These are phyloP conservation scores for Nakaseomyces delphensis DNA, from an alignment of 1,139 yeast genomes.

Conservation along the genomic window DNA sequence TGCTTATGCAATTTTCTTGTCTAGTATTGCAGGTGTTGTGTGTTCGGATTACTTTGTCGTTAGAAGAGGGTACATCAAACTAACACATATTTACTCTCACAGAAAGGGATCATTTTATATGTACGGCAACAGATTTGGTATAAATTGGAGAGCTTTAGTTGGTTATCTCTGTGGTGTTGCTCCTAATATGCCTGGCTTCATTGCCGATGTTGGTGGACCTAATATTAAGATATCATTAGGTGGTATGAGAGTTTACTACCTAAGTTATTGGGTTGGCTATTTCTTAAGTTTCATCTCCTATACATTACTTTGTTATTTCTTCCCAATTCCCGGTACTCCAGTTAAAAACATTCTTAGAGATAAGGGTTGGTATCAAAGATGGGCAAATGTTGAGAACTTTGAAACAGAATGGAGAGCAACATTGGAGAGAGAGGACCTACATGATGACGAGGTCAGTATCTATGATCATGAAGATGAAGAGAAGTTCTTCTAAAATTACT, in stretches of 20 bases:
- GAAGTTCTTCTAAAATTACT: slow-evolving; percentile 14
- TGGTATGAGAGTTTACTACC: slow-evolving; percentile 60
- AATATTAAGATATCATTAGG: slow-evolving; percentile 56
- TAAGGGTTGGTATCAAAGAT: slow-evolving; percentile 58
- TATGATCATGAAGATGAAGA: slow-evolving; percentile 17
- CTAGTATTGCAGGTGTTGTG: slow-evolving; percentile 80
- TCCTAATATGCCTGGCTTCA: slow-evolving; percentile 83
- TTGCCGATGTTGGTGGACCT: slow-evolving; percentile 60
- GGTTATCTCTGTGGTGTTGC: slow-evolving; percentile 68
- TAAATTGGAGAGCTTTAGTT: slow-evolving; percentile 73
- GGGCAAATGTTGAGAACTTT: slow-evolving; percentile 52
- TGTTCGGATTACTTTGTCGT: slow-evolving; percentile 69
- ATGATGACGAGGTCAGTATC: slow-evolving; percentile 18
- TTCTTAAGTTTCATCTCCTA: slow-evolving; percentile 46
- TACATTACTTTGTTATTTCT: slow-evolving; percentile 40
- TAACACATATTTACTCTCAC: slow-evolving; percentile 53
- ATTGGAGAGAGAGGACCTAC: slow-evolving; percentile 16
- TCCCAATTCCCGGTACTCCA: slow-evolving; percentile 57
- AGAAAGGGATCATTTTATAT: slow-evolving; percentile 44
- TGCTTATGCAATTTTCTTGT: slow-evolving; percentile 79
- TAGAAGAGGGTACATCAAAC: slow-evolving; percentile 59
- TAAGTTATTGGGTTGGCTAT: slow-evolving; percentile 73
- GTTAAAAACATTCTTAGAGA: slow-evolving; percentile 40
- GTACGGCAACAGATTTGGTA: slow-evolving; percentile 49
- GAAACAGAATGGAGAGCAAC: slow-evolving; percentile 34